Conservation (phyloP, 2,329 filamentous ascomycete species). For the Ophiostoma tasmaniense region DNA sequence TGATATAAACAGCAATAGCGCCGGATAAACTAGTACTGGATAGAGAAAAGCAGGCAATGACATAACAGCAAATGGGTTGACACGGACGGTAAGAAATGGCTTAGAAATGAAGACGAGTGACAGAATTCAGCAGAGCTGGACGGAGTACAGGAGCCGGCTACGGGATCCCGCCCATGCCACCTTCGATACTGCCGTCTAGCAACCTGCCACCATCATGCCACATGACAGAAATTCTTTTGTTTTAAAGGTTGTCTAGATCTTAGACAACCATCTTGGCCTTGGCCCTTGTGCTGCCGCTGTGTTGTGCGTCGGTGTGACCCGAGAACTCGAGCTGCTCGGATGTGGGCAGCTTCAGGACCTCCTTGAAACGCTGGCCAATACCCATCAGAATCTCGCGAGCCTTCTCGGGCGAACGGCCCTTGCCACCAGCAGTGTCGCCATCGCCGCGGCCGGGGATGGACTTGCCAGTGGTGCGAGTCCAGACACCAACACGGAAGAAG, state of each 20-base stretch:
- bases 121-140: not conserved
- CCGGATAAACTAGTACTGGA: not conserved
- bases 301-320: constrained; percentile 88
- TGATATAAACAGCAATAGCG: not conserved
- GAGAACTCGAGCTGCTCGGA: constrained; percentile 85
- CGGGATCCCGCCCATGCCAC: not conserved
- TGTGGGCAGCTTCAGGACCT: constrained; percentile 69
- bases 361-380: constrained; percentile 89
- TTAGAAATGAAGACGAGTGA: not conserved
- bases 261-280: constrained; percentile 90
- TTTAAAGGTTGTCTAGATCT: constrained; percentile 20
- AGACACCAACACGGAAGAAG: constrained; percentile 95
- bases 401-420: constrained; percentile 71
- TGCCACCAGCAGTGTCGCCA: constrained; percentile 63
- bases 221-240: not conserved
- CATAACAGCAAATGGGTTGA: constrained; percentile 3
- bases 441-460: constrained; percentile 67
- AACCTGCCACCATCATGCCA: not conserved
- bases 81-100: not conserved
- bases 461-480: constrained; percentile 92
- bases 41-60: not conserved
- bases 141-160: not conserved
- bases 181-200: not conserved
- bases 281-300: constrained; percentile 85
- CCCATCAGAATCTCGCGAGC: constrained; percentile 73